These are phyloP conservation scores for Fraxinus cuspidata DNA, from an alignment of 257 asterid species.

Conservation along the genomic window DNA sequence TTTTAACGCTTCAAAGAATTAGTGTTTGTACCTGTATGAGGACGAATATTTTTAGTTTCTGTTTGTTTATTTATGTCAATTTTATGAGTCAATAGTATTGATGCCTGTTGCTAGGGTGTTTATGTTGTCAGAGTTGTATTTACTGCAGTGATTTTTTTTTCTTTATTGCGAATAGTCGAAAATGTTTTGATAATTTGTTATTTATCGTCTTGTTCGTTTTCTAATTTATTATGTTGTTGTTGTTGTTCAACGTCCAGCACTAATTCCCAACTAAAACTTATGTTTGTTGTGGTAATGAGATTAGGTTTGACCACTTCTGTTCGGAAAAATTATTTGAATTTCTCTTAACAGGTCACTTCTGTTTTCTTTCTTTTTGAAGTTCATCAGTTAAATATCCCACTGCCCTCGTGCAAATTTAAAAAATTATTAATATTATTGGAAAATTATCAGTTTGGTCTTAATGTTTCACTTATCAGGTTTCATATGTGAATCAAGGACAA, in stretches of 20 bases:
- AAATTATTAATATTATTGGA: neutral
- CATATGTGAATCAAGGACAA: neutral
- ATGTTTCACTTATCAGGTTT: neutral
- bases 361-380: neutral
- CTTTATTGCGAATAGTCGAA: neutral
- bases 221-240: neutral
- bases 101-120: neutral
- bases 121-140: neutral
- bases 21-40: neutral
- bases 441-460: neutral
- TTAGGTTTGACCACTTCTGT: neutral
- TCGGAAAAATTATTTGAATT: neutral
- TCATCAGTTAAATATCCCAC: neutral
- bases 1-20: neutral
- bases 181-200: neutral
- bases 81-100: neutral
- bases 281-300: neutral
- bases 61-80: neutral
- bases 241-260: neutral
- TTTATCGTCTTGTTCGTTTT: neutral
- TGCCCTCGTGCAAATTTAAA: neutral
- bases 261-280: too few relatives aligned
- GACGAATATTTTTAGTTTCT: neutral
- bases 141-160: neutral
- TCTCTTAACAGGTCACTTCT: neutral